Evolutionary conservation across 352 stramenopile genomes (phyloP), one percentile per base, ranked within the genome.

Genomic region (Phytophthora niederhauseri): DNA sequence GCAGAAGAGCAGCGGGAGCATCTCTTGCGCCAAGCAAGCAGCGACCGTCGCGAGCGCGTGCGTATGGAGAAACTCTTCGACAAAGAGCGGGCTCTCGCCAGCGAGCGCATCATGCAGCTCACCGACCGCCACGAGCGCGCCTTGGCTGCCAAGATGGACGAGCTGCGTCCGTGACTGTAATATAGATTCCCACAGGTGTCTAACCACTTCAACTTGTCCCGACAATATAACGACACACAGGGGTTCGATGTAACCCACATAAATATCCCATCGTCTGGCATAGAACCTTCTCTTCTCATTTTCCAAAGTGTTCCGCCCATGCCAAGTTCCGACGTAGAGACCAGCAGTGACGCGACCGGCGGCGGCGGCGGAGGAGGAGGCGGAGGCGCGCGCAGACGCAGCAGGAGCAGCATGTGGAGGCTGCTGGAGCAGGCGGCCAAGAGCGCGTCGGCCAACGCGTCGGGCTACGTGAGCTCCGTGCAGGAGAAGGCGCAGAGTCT

Each of bases 101-200:
- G 89, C 66, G 87, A 95, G 53, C 85, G 86, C 1, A 96, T 95
- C 64, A 90, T 94, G 86, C 71, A 78, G 31, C 61, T 96, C 11
- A 96, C 86, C 1, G 70, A 92, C 41, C 70, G 77, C 14, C 87
- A 95, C 57, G 89, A 96, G 45, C 63, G 84, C 7, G 75, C 73
- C 14, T 63, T 95, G 14, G 73, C 72, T 2, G 58, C 57, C 9
- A 78, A 80, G 38, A 83, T 86, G 59, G 57, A 71, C 3, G 58
- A 66, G 24, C 55, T 77, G 34, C 6, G 14, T 17, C 34, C 6
- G 11, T 14, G 11, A 41, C 11, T 36, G 30, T 36, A 36, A 36
- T 9, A 36, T 36, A 36, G 8, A 36, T 36, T 36, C 30, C 30
- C 30, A 36, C 30, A 36, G 30, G 30, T 36, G 12, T 36, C 30